Percentiles rank a stretch among this genome's conserved stretches.
These are phyloP conservation scores for Hericium erinaceus DNA, from an alignment of 768 basidiomycete genomes.

Conservation along the genomic window DNA sequence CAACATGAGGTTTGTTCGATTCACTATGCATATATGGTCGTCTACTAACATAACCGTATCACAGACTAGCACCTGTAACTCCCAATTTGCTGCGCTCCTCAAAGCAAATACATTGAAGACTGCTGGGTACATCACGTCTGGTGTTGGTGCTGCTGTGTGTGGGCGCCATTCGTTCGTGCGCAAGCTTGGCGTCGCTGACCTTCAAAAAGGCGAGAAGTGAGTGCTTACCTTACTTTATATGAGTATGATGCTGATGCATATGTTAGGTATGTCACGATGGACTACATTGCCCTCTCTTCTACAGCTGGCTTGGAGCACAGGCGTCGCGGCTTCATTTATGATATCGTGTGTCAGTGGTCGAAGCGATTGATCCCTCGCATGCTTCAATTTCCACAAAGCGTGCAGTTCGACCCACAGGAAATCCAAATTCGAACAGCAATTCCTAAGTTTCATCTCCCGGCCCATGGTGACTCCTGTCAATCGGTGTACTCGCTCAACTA, in stretches of 20 bases:
- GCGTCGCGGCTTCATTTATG: constrained; percentile 18
- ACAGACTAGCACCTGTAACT: neutral
- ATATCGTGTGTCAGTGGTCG: constrained; percentile 24
- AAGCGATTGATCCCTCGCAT: constrained; percentile 17
- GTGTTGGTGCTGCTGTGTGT: neutral
- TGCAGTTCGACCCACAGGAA: constrained; percentile 1
- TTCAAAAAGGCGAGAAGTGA: constrained; percentile 25
- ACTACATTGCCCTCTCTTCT: constrained; percentile 21
- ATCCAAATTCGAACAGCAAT: constrained; percentile 12
- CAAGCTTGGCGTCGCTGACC: constrained; percentile 20
- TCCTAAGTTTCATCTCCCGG: constrained; percentile 25
- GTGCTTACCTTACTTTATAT: neutral
- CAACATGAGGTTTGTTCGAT: neutral
- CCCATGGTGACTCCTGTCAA: constrained; percentile 20
- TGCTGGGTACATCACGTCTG: neutral
- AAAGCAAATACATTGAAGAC: neutral
- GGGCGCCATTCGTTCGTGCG: constrained; percentile 8
- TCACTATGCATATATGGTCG: neutral
- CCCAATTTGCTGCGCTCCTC: neutral
- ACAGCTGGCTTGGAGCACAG: constrained; percentile 1
- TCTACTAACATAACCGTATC: neutral
- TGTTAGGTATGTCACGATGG: constrained; percentile 21
- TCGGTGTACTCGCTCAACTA: constrained; percentile 22
- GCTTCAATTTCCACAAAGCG: neutral
- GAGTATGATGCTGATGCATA: neutral